These are phyloP conservation scores for Suhomyces xylopsoci DNA, from an alignment of 805 yeast genomes.

Conservation along the genomic window DNA sequence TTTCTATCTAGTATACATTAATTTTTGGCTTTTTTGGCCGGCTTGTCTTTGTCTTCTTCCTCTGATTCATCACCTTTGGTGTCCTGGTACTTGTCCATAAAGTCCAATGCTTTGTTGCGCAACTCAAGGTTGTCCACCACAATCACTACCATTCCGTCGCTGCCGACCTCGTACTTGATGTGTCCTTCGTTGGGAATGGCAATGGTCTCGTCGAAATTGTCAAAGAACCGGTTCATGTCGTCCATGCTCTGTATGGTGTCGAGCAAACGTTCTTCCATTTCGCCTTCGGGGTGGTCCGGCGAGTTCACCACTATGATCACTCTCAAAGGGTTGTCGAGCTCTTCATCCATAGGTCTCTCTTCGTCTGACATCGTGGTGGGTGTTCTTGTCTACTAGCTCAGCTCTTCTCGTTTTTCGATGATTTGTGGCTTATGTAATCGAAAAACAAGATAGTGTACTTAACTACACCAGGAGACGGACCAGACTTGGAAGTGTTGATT, in stretches of 20 bases:
- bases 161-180: constrained; percentile 58
- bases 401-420: not conserved
- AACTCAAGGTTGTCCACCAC: constrained; percentile 45
- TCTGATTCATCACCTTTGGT: constrained; percentile 2
- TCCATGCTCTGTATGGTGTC: constrained; percentile 45
- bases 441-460: too few species aligned
- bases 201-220: constrained; percentile 47
- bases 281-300: constrained; percentile 36
- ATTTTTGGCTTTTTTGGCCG: constrained; percentile 3
- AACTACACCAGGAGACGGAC: too few species aligned
- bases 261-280: constrained; percentile 48
- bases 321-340: constrained; percentile 47
- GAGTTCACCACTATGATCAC: constrained; percentile 42
- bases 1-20: not conserved
- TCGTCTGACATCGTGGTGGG: constrained; percentile 4
- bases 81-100: constrained; percentile 37
- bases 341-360: constrained; percentile 17
- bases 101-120: constrained; percentile 36
- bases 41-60: constrained; percentile 1
- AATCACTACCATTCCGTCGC: constrained; percentile 57
- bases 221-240: constrained; percentile 51
- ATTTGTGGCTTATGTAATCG: not conserved
- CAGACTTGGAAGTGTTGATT: too few species aligned
- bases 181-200: constrained; percentile 55
- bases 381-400: not conserved